Conservation (phyloP, 2,329 filamentous ascomycete genomes). For the Stagonosporopsis rhizophila region DNA sequence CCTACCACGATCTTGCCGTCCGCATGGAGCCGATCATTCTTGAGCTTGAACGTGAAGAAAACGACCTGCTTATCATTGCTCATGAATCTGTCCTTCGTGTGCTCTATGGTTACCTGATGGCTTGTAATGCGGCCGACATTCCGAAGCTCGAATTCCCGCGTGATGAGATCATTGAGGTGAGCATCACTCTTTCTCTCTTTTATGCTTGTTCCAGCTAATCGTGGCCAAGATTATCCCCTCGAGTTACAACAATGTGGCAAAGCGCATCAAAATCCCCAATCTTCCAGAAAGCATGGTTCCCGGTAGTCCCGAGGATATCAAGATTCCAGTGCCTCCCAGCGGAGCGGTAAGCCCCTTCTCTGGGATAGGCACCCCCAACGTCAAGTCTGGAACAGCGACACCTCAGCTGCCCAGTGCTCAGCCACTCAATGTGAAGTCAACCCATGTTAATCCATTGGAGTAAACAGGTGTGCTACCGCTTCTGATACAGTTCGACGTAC, state of each 20-base stretch:
- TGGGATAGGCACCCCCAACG: constrained; percentile 49
- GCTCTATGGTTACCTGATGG: constrained; percentile 97
- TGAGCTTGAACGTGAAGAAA: constrained; percentile 94
- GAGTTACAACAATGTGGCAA: constrained; percentile 95
- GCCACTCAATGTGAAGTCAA: constrained; percentile 37
- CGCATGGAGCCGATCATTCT: constrained; percentile 97
- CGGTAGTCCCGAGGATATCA: constrained; percentile 79
- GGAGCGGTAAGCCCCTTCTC: constrained; percentile 55
- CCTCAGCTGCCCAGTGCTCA: constrained; percentile 26
- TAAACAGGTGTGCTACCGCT: constrained; percentile 26
- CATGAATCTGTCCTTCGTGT: constrained; percentile 98
- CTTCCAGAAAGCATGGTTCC: constrained; percentile 73
- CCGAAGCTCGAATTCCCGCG: constrained; percentile 91
- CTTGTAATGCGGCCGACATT: constrained; percentile 94
- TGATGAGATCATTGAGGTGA: constrained; percentile 92
- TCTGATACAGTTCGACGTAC: constrained; percentile 27
- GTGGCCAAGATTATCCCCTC: constrained; percentile 80
- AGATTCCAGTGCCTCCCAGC: constrained; percentile 74
- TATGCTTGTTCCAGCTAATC: constrained; percentile 14
- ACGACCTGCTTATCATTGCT: constrained; percentile 96
- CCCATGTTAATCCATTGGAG: constrained; percentile 42
- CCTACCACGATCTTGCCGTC: constrained; percentile 98
- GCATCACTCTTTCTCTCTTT: constrained; percentile 15
- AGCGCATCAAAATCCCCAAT: constrained; percentile 82
- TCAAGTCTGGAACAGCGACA: constrained; percentile 38